Evolutionary conservation across 345 rosid genomes (phyloP).

Genomic region (Anacardium occidentale): DNA sequence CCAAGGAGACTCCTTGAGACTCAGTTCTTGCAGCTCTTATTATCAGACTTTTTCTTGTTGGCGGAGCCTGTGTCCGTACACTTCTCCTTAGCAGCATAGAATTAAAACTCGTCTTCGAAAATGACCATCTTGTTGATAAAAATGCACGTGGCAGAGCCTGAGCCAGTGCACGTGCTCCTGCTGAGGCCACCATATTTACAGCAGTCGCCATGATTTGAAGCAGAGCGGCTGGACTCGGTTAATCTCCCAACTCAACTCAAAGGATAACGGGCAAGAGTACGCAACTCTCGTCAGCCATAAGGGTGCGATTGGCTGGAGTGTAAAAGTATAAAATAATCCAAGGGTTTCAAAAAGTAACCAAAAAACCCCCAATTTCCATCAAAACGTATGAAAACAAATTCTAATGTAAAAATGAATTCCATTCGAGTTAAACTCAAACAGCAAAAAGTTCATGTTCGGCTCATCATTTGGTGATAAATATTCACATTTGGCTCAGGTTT

Average conservation of each 20-base stretch:
- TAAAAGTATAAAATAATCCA: too few relatives aligned
- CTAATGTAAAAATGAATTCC: too few relatives aligned
- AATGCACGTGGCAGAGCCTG: constrained; percentile 18
- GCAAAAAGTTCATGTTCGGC: too few relatives aligned
- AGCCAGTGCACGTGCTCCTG: constrained; percentile 21
- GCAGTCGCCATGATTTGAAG: constrained; percentile 31
- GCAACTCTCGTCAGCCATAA: too few relatives aligned
- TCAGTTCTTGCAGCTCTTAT: constrained; percentile 65
- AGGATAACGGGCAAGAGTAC: neutral
- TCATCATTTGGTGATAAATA: too few relatives aligned
- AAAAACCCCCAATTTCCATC: too few relatives aligned
- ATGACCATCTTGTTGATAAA: constrained; percentile 13
- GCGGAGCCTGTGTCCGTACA: neutral
- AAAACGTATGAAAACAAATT: too few relatives aligned
- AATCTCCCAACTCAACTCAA: neutral
- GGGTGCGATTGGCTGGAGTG: too few relatives aligned
- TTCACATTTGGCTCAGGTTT: too few relatives aligned
- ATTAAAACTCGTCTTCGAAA: constrained; percentile 24
- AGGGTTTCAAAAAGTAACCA: too few relatives aligned
- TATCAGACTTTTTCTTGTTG: constrained; percentile 35
- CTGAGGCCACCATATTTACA: constrained; percentile 15
- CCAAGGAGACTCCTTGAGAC: constrained; percentile 57
- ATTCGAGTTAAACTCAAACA: too few relatives aligned
- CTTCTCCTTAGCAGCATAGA: constrained; percentile 32
- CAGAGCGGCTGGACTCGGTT: neutral